Conservation (phyloP, 495 filamentous ascomycete species). For the Daldinia concentrica region DNA sequence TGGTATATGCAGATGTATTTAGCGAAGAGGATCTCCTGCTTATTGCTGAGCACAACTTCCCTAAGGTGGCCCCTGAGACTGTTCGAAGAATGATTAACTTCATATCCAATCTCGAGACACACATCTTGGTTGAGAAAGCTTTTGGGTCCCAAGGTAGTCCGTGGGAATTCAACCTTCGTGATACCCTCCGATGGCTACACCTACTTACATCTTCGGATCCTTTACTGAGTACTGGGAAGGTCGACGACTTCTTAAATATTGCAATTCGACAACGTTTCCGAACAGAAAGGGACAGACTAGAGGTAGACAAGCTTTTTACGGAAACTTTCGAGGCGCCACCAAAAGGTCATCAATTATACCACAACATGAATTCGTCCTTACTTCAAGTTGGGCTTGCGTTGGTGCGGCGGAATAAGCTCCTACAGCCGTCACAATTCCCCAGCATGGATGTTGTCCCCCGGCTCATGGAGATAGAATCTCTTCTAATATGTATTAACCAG, state of each 20-base stretch:
- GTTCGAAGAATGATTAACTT: slow-evolving; percentile 76
- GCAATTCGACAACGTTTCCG: slow-evolving; percentile 91
- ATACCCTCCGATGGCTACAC: slow-evolving; percentile 88
- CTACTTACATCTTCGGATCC: slow-evolving; percentile 67
- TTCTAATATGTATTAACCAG: slow-evolving; percentile 86
- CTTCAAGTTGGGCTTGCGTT: slow-evolving; percentile 81
- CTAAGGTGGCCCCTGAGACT: slow-evolving; percentile 62
- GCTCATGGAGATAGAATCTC: slow-evolving; percentile 78
- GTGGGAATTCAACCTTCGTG: slow-evolving; percentile 97
- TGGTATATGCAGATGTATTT: slow-evolving; percentile 94
- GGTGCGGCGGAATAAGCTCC: slow-evolving; percentile 65
- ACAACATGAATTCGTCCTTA: slow-evolving; percentile 58
- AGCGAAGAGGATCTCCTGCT: slow-evolving; percentile 78
- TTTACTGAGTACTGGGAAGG: slow-evolving; percentile 60
- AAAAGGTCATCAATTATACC: slow-evolving; percentile 71
- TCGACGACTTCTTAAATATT: slow-evolving; percentile 79
- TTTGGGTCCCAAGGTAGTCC: slow-evolving; percentile 86
- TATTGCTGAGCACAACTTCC: slow-evolving; percentile 83
- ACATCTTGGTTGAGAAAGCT: slow-evolving; percentile 68
- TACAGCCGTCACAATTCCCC: slow-evolving; percentile 65
- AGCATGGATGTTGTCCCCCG: slow-evolving; percentile 65
- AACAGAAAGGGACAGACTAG: slow-evolving; percentile 68
- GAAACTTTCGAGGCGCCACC: slow-evolving; percentile 50
- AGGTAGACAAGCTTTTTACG: slow-evolving; percentile 70
- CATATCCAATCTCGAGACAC: slow-evolving; percentile 77